Evolutionary conservation across 1,139 yeast genomes (phyloP).

Genomic region (Diutina ranongensis): DNA sequence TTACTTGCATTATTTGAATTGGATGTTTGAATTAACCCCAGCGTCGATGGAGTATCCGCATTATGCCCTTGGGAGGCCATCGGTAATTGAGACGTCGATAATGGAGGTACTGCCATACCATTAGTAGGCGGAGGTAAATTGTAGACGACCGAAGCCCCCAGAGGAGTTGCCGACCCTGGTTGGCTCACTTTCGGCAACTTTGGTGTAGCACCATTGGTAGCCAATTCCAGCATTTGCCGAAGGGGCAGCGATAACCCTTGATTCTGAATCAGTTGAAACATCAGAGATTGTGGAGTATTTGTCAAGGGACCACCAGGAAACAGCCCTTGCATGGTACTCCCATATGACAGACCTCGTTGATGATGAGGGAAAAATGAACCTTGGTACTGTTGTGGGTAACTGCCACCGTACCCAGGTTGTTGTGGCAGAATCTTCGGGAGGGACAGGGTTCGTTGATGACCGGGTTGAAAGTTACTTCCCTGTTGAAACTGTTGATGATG

Average conservation of each 20-base stretch:
- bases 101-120: not conserved
- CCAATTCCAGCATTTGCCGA: not conserved
- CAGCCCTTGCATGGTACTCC: slow-evolving; percentile 3
- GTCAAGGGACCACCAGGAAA: slow-evolving; percentile 1
- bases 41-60: not conserved
- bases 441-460: slow-evolving; percentile 1
- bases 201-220: slow-evolving; percentile 17
- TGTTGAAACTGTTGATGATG: not conserved
- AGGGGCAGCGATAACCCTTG: slow-evolving; percentile 3
- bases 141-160: slow-evolving; percentile 12
- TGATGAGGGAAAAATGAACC: slow-evolving; percentile 2
- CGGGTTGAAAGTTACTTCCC: not conserved
- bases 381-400: not conserved
- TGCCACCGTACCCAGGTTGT: not conserved
- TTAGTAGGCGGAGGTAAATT: slow-evolving; percentile 20
- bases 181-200: slow-evolving; percentile 25
- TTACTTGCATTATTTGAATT: not conserved
- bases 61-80: not conserved
- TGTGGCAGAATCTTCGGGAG: slow-evolving; percentile 5
- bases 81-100: no score
- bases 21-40: not conserved
- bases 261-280: not conserved
- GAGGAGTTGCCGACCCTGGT: not conserved
- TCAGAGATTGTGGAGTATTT: slow-evolving; percentile 2
- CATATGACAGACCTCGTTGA: not conserved